Percentiles rank a stretch among this genome's conserved stretches.
These are phyloP conservation scores for Ophiostoma perfectum DNA, from an alignment of 2,329 filamentous ascomycete genomes.

Conservation along the genomic window DNA sequence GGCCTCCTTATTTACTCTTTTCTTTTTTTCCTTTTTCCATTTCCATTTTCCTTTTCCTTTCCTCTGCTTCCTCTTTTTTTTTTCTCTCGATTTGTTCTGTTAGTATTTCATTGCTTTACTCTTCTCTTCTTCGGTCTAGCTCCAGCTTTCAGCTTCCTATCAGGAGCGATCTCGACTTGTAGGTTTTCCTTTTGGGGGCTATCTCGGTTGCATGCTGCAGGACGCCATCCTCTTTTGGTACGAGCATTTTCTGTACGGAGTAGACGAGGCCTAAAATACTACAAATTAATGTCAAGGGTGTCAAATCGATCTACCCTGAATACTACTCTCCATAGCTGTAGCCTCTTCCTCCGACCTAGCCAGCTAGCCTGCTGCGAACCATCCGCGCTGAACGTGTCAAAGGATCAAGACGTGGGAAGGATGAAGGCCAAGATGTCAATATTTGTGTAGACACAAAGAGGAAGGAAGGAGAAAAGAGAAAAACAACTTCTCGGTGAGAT, in stretches of 20 bases:
- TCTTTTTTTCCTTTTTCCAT: not conserved
- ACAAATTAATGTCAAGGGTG: not conserved
- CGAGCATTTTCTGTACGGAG: not conserved
- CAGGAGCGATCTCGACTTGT: not conserved
- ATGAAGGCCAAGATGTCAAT: no score
- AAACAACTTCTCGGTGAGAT: not conserved
- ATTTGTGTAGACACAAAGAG: no score
- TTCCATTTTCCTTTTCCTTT: not conserved
- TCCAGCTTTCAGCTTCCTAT: not conserved
- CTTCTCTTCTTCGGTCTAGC: not conserved
- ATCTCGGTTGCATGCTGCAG: constrained; percentile 12
- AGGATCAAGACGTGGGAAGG: no score
- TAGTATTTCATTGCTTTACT: not conserved
- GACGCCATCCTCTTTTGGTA: not conserved
- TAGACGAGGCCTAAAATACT: not conserved
- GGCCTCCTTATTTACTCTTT: not conserved
- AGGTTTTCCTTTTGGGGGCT: not conserved
- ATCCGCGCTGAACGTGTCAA: no score
- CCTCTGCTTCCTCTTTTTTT: not conserved
- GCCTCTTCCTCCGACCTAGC: not conserved
- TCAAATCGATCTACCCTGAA: constrained; percentile 1
- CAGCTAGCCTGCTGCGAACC: no score
- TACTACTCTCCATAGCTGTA: not conserved
- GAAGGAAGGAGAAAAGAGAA: no score
- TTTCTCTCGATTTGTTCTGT: not conserved